Evolutionary conservation across 2,329 filamentous ascomycete species (phyloP), one percentile per base, ranked within the genome.

Genomic region (Aspergillus terreus): DNA sequence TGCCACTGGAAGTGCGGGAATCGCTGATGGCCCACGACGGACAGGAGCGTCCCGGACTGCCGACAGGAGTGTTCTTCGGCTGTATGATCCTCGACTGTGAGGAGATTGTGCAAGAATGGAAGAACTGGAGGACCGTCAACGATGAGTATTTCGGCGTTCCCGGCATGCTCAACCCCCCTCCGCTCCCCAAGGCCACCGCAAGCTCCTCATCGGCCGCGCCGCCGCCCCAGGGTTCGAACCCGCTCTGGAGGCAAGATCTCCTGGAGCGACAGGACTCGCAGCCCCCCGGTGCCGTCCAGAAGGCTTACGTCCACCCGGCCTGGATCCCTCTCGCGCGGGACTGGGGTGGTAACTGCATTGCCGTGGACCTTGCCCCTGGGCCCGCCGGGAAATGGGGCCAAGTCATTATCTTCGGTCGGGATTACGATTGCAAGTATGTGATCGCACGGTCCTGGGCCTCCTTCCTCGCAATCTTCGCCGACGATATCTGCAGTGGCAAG

Each of bases 391-490:
- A 86, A 69, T 99, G 94, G 92, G 94, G 94, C 49, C 94, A 99
- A 70, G 84, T 99, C 59, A 96, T 99, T 64, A 81, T 99, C 55
- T 96, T 95, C 70, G 94, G 94, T 46, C 90, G 94, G 54, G 94
- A 99, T 75, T 99, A 96, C 73, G 94, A 99, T 69, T 96, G 90
- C 73, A 99, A 99, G 76, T 99, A 96, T 67, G 94, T 99, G 6
- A 82, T 99, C 51, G 89, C 94, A 27, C 85, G 89, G 55, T 97
- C 92, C 1, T 99, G 94, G 94, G 83, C 85, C 14, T 82, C 87
- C 9, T 92, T 99, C 67, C 75, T 99, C 17, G 91, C 91, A 46
- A 82, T 85, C 30, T 82, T 96, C 6, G 91, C 94, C 27, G 94
- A 99, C 65, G 94, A 99, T 66, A 77, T 99, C 63, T 84, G 82